A percentile compares a stretch with the other conserved stretches of the same genome.
phyloP scores from a whole-genome alignment of 2,329 filamentous ascomycete genomes.

The Stemphylium vesicarium region DNA sequence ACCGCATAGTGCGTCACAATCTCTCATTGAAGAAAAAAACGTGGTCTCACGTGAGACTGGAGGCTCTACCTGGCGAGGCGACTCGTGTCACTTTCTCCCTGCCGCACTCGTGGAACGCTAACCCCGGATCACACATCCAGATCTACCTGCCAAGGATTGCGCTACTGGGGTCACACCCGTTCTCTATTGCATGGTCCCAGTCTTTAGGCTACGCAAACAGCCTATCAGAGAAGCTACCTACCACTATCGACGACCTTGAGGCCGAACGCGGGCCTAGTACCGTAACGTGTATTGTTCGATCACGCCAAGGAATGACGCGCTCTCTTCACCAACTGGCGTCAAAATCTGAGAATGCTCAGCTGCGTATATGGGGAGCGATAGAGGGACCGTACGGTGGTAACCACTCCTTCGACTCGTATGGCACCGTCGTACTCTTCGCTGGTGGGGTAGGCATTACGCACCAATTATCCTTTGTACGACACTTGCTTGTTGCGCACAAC shows the following conservation, averaged over 20 bases:
- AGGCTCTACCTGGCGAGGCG: constrained; percentile 75
- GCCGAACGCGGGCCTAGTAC: constrained; percentile 52
- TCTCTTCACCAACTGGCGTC: constrained; percentile 73
- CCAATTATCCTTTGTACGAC: constrained; percentile 81
- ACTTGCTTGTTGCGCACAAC: constrained; percentile 60
- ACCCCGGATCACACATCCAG: constrained; percentile 75
- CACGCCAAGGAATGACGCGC: constrained; percentile 83
- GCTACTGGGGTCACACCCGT: constrained; percentile 74
- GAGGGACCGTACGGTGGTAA: constrained; percentile 82
- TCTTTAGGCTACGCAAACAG: constrained; percentile 50
- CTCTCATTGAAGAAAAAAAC: constrained; percentile 65
- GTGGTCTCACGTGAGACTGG: constrained; percentile 59
- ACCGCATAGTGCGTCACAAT: constrained; percentile 68
- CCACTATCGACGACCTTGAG: constrained; percentile 48
- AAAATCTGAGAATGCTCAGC: constrained; percentile 53
- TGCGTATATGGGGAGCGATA: constrained; percentile 72
- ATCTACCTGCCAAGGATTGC: constrained; percentile 74
- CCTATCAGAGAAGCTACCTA: constrained; percentile 23
- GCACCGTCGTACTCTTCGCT: constrained; percentile 84
- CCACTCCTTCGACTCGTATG: constrained; percentile 85
- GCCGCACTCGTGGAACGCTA: constrained; percentile 72
- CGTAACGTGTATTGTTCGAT: constrained; percentile 75
- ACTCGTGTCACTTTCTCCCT: constrained; percentile 72
- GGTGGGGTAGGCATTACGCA: constrained; percentile 93
- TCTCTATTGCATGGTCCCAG: constrained; percentile 76